These are phyloP conservation scores for Ophiostoma australiae DNA, from an alignment of 2,329 filamentous ascomycete species.

Conservation along the genomic window DNA sequence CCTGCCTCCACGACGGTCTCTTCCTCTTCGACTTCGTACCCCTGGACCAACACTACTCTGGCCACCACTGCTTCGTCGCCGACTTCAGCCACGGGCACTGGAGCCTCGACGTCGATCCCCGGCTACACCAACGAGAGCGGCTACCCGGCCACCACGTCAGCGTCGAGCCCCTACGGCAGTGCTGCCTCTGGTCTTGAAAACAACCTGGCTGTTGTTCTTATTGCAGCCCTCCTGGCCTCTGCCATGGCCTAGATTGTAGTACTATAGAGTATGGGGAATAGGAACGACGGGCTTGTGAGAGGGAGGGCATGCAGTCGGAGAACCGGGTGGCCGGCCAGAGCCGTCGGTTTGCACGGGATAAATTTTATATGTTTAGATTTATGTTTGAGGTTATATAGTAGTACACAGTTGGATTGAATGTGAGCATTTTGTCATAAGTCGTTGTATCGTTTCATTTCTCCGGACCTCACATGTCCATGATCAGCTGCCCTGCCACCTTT, in stretches of 20 bases:
- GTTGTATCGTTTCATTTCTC: not conserved
- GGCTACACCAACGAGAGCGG: slow-evolving; percentile 8
- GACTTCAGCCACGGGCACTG: not conserved
- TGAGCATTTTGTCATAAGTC: not conserved
- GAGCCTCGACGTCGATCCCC: not conserved
- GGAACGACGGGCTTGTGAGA: not conserved
- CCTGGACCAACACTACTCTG: slow-evolving; percentile 12
- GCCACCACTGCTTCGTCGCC: not conserved
- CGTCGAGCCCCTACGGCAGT: not conserved
- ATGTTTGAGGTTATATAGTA: not conserved
- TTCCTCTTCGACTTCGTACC: not conserved
- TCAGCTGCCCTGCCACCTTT: slow-evolving; percentile 75
- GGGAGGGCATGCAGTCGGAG: not conserved
- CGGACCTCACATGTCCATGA: slow-evolving; percentile 71
- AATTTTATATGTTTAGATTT: no score
- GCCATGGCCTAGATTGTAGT: not conserved
- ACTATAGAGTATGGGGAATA: not conserved
- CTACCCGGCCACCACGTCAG: not conserved
- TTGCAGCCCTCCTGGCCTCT: not conserved
- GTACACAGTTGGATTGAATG: not conserved
- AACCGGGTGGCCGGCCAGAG: no score
- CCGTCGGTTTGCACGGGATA: not conserved
- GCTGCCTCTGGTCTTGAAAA: not conserved
- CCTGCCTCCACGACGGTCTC: not conserved
- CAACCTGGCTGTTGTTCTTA: not conserved